Evolutionary conservation across 23 red algal species (phyloP).

Genomic region (Porphyridium purpureum): DNA sequence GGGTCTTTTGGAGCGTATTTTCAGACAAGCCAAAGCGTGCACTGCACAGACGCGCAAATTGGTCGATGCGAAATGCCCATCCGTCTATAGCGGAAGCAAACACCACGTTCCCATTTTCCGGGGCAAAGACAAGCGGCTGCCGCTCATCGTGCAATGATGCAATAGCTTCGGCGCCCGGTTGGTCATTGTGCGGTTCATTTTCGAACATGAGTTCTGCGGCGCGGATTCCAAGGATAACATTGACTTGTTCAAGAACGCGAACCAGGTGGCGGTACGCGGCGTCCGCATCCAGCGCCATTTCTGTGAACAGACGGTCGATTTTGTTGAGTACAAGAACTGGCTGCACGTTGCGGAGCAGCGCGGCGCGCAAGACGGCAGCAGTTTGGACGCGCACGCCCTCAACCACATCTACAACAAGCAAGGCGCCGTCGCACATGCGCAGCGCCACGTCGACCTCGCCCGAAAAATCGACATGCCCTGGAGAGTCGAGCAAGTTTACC

Average conservation of each 20-base stretch:
- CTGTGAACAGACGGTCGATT: conserved; percentile 64
- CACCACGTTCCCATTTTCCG: conserved; percentile 75
- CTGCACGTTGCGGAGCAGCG: conserved; percentile 33
- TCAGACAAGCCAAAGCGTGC: conserved; percentile 41
- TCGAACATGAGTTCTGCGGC: not conserved
- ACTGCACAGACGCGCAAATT: conserved; percentile 70
- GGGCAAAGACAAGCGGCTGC: conserved; percentile 29
- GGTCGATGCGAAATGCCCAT: conserved; percentile 85
- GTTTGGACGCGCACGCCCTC: conserved; percentile 94
- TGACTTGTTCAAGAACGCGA: conserved; percentile 31
- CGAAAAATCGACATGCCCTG: conserved; percentile 96
- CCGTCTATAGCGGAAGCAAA: conserved; percentile 93
- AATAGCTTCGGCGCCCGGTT: not conserved
- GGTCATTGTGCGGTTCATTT: not conserved
- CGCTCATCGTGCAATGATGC: not conserved
- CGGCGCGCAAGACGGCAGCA: conserved; percentile 58
- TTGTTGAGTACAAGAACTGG: conserved; percentile 96
- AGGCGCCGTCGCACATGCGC: conserved; percentile 73
- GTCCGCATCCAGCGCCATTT: conserved; percentile 43
- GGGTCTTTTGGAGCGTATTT: conserved; percentile 34
- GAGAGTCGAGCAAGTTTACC: conserved; percentile 88
- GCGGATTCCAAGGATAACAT: not conserved
- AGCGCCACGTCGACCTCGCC: conserved; percentile 80
- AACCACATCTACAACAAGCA: conserved; percentile 91
- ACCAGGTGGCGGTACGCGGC: conserved; percentile 70